Evolutionary conservation across 169 alveolate species (phyloP), one percentile per base, ranked within the genome.

Genomic region (Eimeria brunetti): DNA sequence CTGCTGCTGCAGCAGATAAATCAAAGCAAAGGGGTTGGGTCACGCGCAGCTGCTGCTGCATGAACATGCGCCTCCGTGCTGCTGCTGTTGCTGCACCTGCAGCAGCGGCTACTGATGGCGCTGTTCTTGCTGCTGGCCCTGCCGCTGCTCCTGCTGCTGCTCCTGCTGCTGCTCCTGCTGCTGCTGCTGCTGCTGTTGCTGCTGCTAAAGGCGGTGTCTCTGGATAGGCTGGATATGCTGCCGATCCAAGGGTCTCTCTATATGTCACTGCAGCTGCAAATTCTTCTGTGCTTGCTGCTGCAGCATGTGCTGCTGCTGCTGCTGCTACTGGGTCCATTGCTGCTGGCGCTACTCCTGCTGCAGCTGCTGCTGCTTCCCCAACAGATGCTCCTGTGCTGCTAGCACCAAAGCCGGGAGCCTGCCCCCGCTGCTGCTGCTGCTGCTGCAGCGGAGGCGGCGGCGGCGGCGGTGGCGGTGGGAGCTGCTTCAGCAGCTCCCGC

Each of bases 11-110:
- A 73, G 84, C 56, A 8, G 41, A 64, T 64, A 64, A 64, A 64
- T 16, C 38, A 36, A 36, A 73, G 8, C 58, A 73, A 36, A 73
- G 84, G 4, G 56, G 7, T 44, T 73, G 51, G 6, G 51, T 5
- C 49, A 2, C 20, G 36, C 20, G 84, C 84, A 73, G 84, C 51
- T 73, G 84, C 84, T 22, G 49, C 84, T 73, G 84, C 56, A 73
- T 73, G 36, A 36, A 36, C 0, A 8, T n/a, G 7, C 33, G 84
- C 56, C 56, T 73, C 4, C 36, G n/a, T 33, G 49, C 56, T 73
- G 84, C 56, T 18, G 49, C 20, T 44, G 56, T 8, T 38, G 49
- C 58, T 44, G n/a, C 36, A 20, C 56, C 56, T 33, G 84, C 6
- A 4, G 84, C 7, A 5, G 49, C 84, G 20, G 84, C 58, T 12